A percentile compares a stretch with the other conserved stretches of the same genome.
Conservation (phyloP, 2,329 filamentous ascomycete species). For the Berkeleyomyces basicola region DNA sequence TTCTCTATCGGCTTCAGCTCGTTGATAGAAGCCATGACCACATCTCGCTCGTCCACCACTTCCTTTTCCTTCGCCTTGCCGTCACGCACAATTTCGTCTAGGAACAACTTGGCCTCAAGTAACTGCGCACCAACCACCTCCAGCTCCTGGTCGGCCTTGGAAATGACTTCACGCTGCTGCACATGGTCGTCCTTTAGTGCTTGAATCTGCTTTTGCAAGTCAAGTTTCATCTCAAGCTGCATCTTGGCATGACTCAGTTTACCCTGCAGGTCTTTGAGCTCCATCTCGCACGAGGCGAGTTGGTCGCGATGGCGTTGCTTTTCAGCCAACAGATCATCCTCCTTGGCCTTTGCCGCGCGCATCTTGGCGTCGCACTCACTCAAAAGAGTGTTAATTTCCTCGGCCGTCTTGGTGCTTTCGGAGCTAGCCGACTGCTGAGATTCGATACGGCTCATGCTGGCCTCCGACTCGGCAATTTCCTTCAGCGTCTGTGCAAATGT, state of each 20-base stretch:
- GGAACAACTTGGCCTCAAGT: constrained; percentile 54
- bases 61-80: constrained; percentile 57
- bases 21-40: constrained; percentile 55
- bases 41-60: constrained; percentile 53
- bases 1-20: constrained; percentile 59
- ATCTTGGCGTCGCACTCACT: constrained; percentile 50
- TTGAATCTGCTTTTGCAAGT: constrained; percentile 54
- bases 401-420: constrained; percentile 32
- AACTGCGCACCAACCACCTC: constrained; percentile 61
- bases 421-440: constrained; percentile 52
- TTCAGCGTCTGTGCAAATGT: constrained; percentile 56
- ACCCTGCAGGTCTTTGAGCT: constrained; percentile 57
- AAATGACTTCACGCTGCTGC: constrained; percentile 54
- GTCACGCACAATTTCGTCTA: constrained; percentile 58
- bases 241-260: constrained; percentile 54
- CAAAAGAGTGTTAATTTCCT: constrained; percentile 70
- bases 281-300: constrained; percentile 56
- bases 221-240: constrained; percentile 66
- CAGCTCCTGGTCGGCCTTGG: constrained; percentile 54
- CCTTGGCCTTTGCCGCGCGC: constrained; percentile 42
- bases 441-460: constrained; percentile 57
- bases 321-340: constrained; percentile 50
- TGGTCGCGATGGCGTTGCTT: constrained; percentile 54
- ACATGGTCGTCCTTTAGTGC: constrained; percentile 51
- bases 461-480: constrained; percentile 55